Evolutionary conservation across 2,329 filamentous ascomycete species (phyloP).

Genomic region (Paecilomyces formosus): DNA sequence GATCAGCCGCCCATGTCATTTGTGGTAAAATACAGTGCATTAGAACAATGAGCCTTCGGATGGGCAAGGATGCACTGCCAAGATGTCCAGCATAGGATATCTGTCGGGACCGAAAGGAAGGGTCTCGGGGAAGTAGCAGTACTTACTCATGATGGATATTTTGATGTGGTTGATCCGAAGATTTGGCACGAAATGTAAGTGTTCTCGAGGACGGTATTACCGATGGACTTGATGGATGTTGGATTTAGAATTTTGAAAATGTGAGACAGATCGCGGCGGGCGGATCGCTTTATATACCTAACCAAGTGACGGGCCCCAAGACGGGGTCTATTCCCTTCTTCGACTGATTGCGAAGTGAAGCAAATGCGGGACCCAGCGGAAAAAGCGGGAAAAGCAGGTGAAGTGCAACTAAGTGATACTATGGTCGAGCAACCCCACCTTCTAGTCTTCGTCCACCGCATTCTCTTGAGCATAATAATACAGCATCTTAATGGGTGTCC

Average conservation of each 20-base stretch:
- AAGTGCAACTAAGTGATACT: background rate
- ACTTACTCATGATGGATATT: constrained; percentile 18
- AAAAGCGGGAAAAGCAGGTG: background rate
- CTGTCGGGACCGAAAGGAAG: background rate
- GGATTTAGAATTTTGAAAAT: background rate
- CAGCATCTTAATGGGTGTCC: background rate
- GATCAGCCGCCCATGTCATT: background rate
- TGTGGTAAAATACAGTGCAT: too few species aligned
- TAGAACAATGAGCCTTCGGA: background rate
- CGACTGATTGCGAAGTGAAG: background rate
- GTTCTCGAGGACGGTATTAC: background rate
- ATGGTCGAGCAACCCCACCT: background rate
- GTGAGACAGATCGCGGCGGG: background rate
- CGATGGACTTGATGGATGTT: constrained; percentile 5
- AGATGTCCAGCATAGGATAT: background rate
- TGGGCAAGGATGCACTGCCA: background rate
- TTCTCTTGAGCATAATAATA: background rate
- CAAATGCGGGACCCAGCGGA: background rate
- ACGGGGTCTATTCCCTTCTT: background rate
- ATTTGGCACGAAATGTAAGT: background rate
- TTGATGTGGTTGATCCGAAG: background rate
- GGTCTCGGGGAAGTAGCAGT: background rate
- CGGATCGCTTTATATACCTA: background rate
- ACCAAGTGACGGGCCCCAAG: background rate
- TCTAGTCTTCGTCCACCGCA: background rate